Percentiles rank a stretch among this genome's conserved stretches.
Conservation (phyloP, 768 basidiomycete species). For the Naganishia friedmannii region DNA sequence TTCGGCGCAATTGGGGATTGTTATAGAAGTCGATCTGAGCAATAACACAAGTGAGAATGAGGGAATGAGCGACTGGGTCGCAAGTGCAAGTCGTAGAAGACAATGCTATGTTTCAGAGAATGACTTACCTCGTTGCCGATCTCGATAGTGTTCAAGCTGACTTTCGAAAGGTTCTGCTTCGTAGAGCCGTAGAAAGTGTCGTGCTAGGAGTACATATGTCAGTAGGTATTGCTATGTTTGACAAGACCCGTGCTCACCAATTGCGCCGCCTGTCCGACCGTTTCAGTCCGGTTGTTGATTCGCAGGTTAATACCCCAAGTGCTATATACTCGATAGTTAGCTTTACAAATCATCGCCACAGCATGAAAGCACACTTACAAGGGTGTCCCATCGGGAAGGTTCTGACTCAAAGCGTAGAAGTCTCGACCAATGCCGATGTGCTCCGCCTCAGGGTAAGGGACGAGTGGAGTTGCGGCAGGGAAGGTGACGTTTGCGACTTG, state of each 20-base stretch:
- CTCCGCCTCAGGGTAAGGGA: slow-evolving; percentile 34
- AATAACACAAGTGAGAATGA: too few relatives aligned
- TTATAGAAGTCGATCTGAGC: slow-evolving; percentile 29
- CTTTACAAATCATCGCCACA: too few relatives aligned
- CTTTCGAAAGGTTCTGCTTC: slow-evolving; percentile 7
- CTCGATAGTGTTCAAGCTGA: slow-evolving; percentile 24
- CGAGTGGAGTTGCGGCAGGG: slow-evolving; percentile 20
- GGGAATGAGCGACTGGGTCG: not conserved
- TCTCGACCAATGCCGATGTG: slow-evolving; percentile 34
- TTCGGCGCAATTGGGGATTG: not conserved
- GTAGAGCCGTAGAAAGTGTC: slow-evolving; percentile 25
- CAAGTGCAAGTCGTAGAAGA: not conserved
- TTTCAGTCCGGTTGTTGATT: slow-evolving; percentile 29
- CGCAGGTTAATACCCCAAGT: slow-evolving; percentile 27
- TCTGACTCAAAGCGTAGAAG: slow-evolving; percentile 31
- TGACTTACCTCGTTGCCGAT: slow-evolving; percentile 34
- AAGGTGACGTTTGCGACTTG: slow-evolving; percentile 33
- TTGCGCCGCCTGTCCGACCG: slow-evolving; percentile 28
- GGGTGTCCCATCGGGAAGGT: slow-evolving; percentile 31
- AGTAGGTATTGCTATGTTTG: too few relatives aligned
- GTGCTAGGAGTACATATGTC: not conserved
- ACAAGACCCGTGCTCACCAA: slow-evolving; percentile 14
- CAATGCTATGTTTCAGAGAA: not conserved
- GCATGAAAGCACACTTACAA: slow-evolving; percentile 27
- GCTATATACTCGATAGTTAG: slow-evolving; percentile 1